Evolutionary conservation across 2,329 filamentous ascomycete genomes (phyloP).

Genomic region (Fusarium sp.): DNA sequence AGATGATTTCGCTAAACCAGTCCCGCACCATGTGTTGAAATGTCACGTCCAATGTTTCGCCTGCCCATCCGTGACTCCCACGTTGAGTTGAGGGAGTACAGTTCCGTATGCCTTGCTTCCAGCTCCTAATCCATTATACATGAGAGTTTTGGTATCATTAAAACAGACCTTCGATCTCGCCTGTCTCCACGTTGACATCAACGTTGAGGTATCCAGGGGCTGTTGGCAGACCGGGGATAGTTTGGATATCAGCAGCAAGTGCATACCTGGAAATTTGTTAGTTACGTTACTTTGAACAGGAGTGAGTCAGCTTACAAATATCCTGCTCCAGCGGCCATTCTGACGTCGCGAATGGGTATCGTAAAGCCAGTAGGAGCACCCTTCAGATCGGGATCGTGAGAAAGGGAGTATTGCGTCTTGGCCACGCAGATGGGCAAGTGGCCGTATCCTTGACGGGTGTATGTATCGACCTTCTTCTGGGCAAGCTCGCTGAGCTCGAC

Average conservation of each 20-base stretch:
- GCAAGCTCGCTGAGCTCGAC: constrained; percentile 95
- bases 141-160: constrained; percentile 58
- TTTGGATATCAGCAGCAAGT: constrained; percentile 96
- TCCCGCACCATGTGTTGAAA: constrained; percentile 47
- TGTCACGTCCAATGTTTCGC: constrained; percentile 44
- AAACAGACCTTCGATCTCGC: constrained; percentile 89
- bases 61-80: constrained; percentile 41
- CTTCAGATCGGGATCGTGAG: constrained; percentile 92
- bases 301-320: constrained; percentile 73
- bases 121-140: constrained; percentile 8
- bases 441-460: constrained; percentile 90
- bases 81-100: constrained; percentile 46
- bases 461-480: constrained; percentile 95
- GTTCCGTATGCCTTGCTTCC: constrained; percentile 9
- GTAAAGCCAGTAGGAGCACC: constrained; percentile 95
- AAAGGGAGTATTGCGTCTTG: constrained; percentile 98
- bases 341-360: constrained; percentile 91
- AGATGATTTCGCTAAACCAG: constrained; percentile 26
- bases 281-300: constrained; percentile 37
- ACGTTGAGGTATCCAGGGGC: constrained; percentile 96
- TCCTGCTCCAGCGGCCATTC: constrained; percentile 92
- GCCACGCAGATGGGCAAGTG: constrained; percentile 96
- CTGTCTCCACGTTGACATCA: constrained; percentile 84
- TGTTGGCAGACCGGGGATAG: constrained; percentile 93
- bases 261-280: constrained; percentile 74